Base-by-base conservation (phyloP, 2,329 filamentous ascomycete species). In the Macrophomina pseudophaseolina region DNA sequence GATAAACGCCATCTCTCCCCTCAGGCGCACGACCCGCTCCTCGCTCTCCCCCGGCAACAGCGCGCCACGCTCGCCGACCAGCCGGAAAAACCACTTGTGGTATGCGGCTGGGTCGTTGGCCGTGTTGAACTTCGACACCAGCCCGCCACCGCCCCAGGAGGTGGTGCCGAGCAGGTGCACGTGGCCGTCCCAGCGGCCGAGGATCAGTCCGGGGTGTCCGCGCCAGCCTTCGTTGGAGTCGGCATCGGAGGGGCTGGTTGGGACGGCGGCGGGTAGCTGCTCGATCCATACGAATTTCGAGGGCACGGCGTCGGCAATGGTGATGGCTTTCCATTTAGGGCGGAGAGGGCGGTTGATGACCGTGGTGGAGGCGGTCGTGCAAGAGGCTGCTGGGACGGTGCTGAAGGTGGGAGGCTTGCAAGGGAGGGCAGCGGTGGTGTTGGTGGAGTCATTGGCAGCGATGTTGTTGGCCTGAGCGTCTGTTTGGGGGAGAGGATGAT, bases 161-260 rank as follows among this genome's bases (percentile, higher is more conserved):
- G 46, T 49, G 1, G 46, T 49, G 46, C n/a, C n/a, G 46, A 49
- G 46, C n/a, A 49, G 4, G 18, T 28, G 18, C 6, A 51, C 48
- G 18, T 51, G 4, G 5, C 18, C 23, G 5, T 28, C 18, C 18
- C 48, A 28, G 18, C 11, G 1, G 5, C 48, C 48, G 18, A 49
- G 46, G 46, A 49, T 49, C n/a, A 49, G 46, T n/a, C n/a, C 46
- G n/a, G 46, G 46, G 33, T 56, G 53, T 2, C 53, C 53, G 5
- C 53, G 53, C 53, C 53, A 56, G 53, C 53, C 53, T 14, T 56
- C 33, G 53, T 56, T 38, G 30, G 16, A 16, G 52, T 35, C 14
- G 4, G 2, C 5, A 14, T 35, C 42, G 42, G 2, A 14, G 42
- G 42, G 11, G 16, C 9, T 44, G 42, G 42, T 2, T 9, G 42